Percentiles rank a stretch among this genome's conserved stretches.
phyloP scores from a whole-genome alignment of 2,329 filamentous ascomycete genomes.

The Zarea fungicola region DNA sequence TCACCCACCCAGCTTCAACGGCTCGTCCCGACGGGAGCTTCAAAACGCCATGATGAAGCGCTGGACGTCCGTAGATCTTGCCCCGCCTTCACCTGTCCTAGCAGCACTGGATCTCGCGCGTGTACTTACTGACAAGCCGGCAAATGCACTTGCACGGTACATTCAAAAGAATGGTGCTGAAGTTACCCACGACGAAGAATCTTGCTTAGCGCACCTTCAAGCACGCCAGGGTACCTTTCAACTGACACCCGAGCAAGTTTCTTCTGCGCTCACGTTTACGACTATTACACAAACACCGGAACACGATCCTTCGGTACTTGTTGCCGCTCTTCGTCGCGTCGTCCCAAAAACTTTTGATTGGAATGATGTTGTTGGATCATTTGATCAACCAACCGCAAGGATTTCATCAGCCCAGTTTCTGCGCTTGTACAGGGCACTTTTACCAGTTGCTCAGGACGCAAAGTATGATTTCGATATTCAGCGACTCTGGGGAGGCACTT shows the following conservation, averaged over 20 bases:
- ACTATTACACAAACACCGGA: conserved; percentile 52
- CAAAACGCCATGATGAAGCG: conserved; percentile 61
- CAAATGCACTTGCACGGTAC: conserved; percentile 55
- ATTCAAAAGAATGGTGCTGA: conserved; percentile 71
- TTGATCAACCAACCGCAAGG: conserved; percentile 73
- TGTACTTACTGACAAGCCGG: conserved; percentile 54
- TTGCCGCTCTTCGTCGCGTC: conserved; percentile 59
- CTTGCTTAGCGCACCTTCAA: conserved; percentile 51
- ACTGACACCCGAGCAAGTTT: conserved; percentile 76
- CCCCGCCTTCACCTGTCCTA: conserved; percentile 65
- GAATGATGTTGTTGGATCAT: conserved; percentile 68
- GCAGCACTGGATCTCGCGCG: conserved; percentile 65
- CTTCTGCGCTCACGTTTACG: conserved; percentile 67
- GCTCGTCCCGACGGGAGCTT: conserved; percentile 66
- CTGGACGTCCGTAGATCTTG: conserved; percentile 58
- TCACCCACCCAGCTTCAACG: conserved; percentile 79
- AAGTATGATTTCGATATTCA: conserved; percentile 68
- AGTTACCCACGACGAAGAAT: conserved; percentile 71
- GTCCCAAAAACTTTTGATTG: conserved; percentile 60
- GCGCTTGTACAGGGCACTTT: conserved; percentile 70
- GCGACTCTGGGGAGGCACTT: conserved; percentile 81
- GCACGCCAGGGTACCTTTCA: conserved; percentile 50
- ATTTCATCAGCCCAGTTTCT: conserved; percentile 78
- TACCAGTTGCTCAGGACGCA: conserved; percentile 60
- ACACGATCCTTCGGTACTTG: conserved; percentile 48